Base-by-base conservation (phyloP, 331 rosid genomes). In the Dryas integrifolia region DNA sequence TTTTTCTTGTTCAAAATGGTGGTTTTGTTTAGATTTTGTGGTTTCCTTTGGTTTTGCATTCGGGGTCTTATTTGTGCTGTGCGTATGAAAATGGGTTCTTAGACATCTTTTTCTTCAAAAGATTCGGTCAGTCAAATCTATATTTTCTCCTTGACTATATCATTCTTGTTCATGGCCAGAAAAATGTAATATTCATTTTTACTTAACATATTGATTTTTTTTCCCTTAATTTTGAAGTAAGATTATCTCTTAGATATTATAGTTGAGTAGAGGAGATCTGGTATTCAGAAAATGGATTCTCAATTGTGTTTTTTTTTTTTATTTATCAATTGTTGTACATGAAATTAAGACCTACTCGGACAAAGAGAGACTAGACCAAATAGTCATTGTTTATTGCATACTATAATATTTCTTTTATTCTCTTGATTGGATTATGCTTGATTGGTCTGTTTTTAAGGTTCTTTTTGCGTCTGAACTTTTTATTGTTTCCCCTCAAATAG, bases 21-120 rank as follows among this genome's bases (percentile, higher is more conserved):
- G 26, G 59, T 75, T 69, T 21, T 49, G 30, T 68, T 58, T 9
- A 8, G 48, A 43, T 73, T 80, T 82, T 72, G 58, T 47, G 38
- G 12, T 47, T 72, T 44, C 5, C 47, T 26, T 41, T 60, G 56
- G 18, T 51, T 30, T 30, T 30, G 35, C 35, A 30, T 30, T 30
- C 0, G 35, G 35, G 35, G 35, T 30, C 35, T 30, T 30, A 30
- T 30, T 21, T 21, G 24, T 21, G 24, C 24, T 21, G 24, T 21
- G 24, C 1, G 24, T 7, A n/a, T 0, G 58, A n/a, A 55, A 15
- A 43, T 43, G 73, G 58, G 51, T 79, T 65, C 18, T 47, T 46
- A 21, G 57, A 44, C 8, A 62, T 74, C 14, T 53, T 18, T 41
- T 10, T 55, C 52, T 2, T 39, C 5, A 45, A 10, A 26, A 58